Evolutionary conservation across 2,329 filamentous ascomycete genomes (phyloP), one percentile per base, ranked within the genome.

Genomic region (Penicillium sp.): DNA sequence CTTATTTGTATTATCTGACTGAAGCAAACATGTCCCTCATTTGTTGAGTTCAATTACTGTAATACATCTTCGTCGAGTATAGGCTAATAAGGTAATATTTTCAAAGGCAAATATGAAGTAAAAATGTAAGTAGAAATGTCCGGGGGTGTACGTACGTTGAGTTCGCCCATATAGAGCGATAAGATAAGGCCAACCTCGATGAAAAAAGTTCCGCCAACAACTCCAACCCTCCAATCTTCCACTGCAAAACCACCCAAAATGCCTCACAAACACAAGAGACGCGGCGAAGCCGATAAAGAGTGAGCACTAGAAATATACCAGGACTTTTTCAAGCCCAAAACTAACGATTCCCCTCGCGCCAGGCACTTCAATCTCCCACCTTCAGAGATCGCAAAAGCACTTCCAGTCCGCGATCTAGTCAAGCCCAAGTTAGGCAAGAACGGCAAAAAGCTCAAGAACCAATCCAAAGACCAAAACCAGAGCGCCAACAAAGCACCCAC

Each of bases 221-320:
- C 57, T 50, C 52, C 63, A 52, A 43, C 38, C 33, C 63, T 61
- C 50, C 49, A 58, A 41, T 51, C 51, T 38, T 21, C 38, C 53
- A 44, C 52, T 54, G 66, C 39, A 56, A 45, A 44, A 36, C 47
- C 38, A 54, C 31, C 53, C 62, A 62, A 44, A 49, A 96, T 96
- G 91, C 91, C 91, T 73, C 90, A 93, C 78, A 96, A 96, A 77
- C 91, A 96, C 74, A 93, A 89, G 62, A 83, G 89, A 62, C 74
- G 75, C 36, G 70, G 75, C 64, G 84, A 84, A 38, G 55, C 55
- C 50, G 73, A 78, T 62, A 68, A 70, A 55, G 78, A 79, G 86
- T 87, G 73, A 64, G 79, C 71, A 44, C 53, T 47, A 8, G 44
- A 35, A 59, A 1, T 4, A 19, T 6, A 13, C 1, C 52, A 58